Evolutionary conservation across 352 stramenopile species (phyloP).

Genomic region (Pythium brachiatum): DNA sequence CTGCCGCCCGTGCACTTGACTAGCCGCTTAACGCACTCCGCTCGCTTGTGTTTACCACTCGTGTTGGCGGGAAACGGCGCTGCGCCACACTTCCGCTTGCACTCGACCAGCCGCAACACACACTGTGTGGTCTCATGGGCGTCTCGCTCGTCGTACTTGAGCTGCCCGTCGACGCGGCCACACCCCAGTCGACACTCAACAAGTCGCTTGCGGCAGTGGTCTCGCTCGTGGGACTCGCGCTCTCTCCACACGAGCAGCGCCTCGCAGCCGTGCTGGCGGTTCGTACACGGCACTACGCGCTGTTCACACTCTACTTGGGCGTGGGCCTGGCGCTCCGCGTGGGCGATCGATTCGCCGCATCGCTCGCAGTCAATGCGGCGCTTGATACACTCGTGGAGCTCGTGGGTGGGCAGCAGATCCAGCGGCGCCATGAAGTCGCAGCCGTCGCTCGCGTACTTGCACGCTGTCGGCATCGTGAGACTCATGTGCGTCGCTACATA

Average conservation of each 20-base stretch:
- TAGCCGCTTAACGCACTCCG: slow-evolving; percentile 53
- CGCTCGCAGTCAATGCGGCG: slow-evolving; percentile 52
- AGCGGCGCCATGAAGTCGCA: slow-evolving; percentile 50
- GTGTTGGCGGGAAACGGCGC: slow-evolving; percentile 44
- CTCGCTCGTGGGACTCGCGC: slow-evolving; percentile 31
- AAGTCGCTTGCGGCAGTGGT: slow-evolving; percentile 61
- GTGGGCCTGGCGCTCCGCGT: slow-evolving; percentile 36
- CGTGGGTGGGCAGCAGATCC: slow-evolving; percentile 56
- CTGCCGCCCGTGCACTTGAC: slow-evolving; percentile 34
- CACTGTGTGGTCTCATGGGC: slow-evolving; percentile 54
- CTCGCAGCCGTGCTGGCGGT: slow-evolving; percentile 54
- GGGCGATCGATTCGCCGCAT: slow-evolving; percentile 36
- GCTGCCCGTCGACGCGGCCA: slow-evolving; percentile 14
- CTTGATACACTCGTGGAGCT: slow-evolving; percentile 56
- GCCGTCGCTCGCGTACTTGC: slow-evolving; percentile 29
- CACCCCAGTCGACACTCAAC: slow-evolving; percentile 54
- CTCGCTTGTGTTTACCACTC: slow-evolving; percentile 32
- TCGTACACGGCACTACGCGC: slow-evolving; percentile 44
- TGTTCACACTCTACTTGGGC: slow-evolving; percentile 31
- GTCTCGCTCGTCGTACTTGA: slow-evolving; percentile 46
- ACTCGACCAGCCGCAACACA: slow-evolving; percentile 41
- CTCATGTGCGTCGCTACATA: slow-evolving; percentile 53
- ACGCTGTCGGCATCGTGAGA: slow-evolving; percentile 41
- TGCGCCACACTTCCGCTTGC: slow-evolving; percentile 32
- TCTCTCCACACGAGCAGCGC: slow-evolving; percentile 38